phyloP scores from a whole-genome alignment of 2,329 filamentous ascomycete genomes.

The Verticillium klebahnii region DNA sequence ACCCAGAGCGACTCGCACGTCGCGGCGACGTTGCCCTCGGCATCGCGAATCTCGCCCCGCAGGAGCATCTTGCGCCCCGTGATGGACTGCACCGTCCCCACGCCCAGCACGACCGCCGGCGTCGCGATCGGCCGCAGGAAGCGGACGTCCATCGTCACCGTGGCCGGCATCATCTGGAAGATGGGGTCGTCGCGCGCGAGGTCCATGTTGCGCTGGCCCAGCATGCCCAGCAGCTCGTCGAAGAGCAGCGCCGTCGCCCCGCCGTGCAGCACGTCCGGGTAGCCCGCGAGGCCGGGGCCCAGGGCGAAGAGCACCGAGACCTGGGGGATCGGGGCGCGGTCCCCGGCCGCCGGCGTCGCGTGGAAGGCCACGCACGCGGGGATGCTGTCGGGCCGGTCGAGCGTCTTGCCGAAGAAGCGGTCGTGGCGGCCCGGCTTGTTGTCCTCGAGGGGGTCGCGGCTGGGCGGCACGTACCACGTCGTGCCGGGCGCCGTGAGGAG shows the following conservation, averaged over 20 bases:
- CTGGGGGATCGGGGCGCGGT: slow-evolving; percentile 19
- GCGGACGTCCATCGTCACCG: slow-evolving; percentile 27
- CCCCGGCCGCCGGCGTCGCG: slow-evolving; percentile 14
- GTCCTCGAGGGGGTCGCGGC: slow-evolving; percentile 21
- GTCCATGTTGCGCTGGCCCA: slow-evolving; percentile 30
- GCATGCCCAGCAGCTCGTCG: slow-evolving; percentile 30
- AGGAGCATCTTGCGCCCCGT: slow-evolving; percentile 28
- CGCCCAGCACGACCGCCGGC: slow-evolving; percentile 23
- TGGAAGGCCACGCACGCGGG: slow-evolving; percentile 30
- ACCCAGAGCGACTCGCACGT: slow-evolving; percentile 15
- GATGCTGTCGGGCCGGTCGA: slow-evolving; percentile 21
- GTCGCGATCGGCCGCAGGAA: slow-evolving; percentile 26
- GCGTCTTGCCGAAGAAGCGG: slow-evolving; percentile 27
- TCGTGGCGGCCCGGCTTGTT: slow-evolving; percentile 19
- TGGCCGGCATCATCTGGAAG: slow-evolving; percentile 24
- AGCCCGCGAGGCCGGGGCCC: slow-evolving; percentile 27
- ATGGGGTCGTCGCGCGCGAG: slow-evolving; percentile 23
- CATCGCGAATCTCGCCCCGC: slow-evolving; percentile 22
- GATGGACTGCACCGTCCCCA: slow-evolving; percentile 23
- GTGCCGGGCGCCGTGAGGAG: slow-evolving; percentile 20
- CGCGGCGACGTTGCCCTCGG: slow-evolving; percentile 22
- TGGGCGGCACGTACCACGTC: slow-evolving; percentile 27
- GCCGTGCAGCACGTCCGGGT: slow-evolving; percentile 27
- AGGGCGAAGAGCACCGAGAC: slow-evolving; percentile 26
- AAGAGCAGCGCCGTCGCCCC: slow-evolving; percentile 28